phyloP scores from a whole-genome alignment of 805 yeast genomes.

The Teunomyces funiuensis region DNA sequence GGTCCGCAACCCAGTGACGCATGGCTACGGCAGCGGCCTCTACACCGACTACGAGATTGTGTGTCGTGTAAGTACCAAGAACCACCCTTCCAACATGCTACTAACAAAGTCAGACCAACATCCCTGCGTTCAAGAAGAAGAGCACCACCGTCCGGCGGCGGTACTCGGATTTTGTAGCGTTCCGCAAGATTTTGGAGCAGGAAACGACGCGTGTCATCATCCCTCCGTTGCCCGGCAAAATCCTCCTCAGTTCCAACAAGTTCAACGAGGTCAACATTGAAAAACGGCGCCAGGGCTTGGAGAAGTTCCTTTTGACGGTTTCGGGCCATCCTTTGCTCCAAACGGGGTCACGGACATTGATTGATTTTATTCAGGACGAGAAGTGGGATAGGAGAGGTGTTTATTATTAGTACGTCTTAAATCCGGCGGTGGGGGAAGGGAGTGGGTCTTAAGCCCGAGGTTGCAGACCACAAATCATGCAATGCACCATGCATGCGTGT shows the following conservation, averaged over 20 bases:
- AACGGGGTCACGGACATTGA: conserved; percentile 74
- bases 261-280: conserved; percentile 84
- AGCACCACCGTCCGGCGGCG: conserved; percentile 74
- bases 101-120: conserved; percentile 57
- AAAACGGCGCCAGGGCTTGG: conserved; percentile 78
- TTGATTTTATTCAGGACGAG: conserved; percentile 85
- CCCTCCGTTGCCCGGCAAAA: conserved; percentile 91
- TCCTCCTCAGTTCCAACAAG: conserved; percentile 59
- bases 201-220: conserved; percentile 80
- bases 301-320: conserved; percentile 70
- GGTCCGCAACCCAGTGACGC: conserved; percentile 72
- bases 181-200: conserved; percentile 67
- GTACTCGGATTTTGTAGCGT: conserved; percentile 85
- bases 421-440: too few relatives aligned
- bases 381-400: conserved; percentile 53
- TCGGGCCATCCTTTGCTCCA: conserved; percentile 94
- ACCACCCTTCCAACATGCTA: conserved; percentile 2
- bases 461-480: too few relatives aligned
- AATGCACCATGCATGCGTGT: too few relatives aligned
- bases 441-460: neutral
- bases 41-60: conserved; percentile 91
- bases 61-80: conserved; percentile 50
- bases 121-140: conserved; percentile 77
- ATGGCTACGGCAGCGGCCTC: conserved; percentile 61
- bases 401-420: conserved; percentile 20